Percentiles rank a stretch among this genome's conserved stretches.
Evolutionary conservation across 2,329 filamentous ascomycete species (phyloP).

Genomic region (Botrytis deweyae): DNA sequence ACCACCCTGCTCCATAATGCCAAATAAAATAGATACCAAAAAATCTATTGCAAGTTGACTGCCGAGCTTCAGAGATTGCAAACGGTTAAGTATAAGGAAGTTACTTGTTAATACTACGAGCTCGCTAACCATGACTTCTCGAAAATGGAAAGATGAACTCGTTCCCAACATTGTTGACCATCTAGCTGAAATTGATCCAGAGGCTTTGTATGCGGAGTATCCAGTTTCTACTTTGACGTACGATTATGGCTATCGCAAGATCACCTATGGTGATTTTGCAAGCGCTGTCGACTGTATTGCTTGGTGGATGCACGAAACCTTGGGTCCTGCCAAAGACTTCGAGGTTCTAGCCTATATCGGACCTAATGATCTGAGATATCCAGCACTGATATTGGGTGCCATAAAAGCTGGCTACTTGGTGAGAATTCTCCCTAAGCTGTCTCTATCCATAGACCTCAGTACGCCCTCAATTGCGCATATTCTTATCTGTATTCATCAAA

Average conservation of each 20-base stretch:
- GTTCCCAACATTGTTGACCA: not conserved
- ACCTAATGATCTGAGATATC: constrained; percentile 11
- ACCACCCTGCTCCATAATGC: not conserved
- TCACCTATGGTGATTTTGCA: constrained; percentile 25
- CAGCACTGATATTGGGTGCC: not conserved
- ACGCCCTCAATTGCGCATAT: not conserved
- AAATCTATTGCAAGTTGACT: not conserved
- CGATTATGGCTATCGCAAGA: constrained; percentile 19
- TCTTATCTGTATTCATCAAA: not conserved
- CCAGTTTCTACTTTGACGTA: not conserved
- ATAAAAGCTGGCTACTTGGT: constrained; percentile 16
- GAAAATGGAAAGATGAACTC: not conserved
- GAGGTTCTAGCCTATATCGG: constrained; percentile 48
- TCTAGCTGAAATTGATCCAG: not conserved
- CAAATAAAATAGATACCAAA: not conserved
- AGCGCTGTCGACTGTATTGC: constrained; percentile 27
- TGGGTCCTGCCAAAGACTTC: constrained; percentile 29
- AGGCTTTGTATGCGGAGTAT: constrained; percentile 11
- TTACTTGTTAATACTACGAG: not conserved
- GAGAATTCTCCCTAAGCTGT: not conserved
- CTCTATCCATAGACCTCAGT: not conserved
- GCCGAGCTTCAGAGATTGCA: not conserved
- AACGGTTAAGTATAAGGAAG: not conserved
- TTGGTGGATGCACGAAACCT: constrained; percentile 23
- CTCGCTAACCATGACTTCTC: not conserved